A percentile compares a stretch with the other conserved stretches of the same genome.
Evolutionary conservation across 192 early-diverging fungal genomes (phyloP).

Genomic region (Backusella australiensis): DNA sequence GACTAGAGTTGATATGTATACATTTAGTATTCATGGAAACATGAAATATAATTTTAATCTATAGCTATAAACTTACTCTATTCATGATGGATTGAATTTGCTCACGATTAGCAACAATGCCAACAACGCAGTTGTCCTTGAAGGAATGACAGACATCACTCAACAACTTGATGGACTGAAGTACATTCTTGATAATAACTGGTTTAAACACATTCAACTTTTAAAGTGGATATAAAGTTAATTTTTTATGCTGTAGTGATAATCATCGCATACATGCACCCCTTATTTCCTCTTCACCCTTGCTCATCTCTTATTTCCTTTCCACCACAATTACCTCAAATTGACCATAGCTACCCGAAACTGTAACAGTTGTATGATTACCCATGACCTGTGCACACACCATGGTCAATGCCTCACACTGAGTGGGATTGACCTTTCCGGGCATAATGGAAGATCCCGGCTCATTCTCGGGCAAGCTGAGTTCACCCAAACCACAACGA

Average conservation of each 20-base stretch:
- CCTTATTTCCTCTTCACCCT: background rate
- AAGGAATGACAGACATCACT: conserved; percentile 84
- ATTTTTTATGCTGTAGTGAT: too few species aligned
- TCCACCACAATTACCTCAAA: conserved; percentile 68
- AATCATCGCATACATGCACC: too few species aligned
- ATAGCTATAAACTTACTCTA: conserved; percentile 46
- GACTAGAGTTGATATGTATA: conserved; percentile 28
- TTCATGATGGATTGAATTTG: conserved; percentile 81
- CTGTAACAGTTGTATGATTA: conserved; percentile 89
- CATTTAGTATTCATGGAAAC: background rate
- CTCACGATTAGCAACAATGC: conserved; percentile 87
- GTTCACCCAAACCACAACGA: conserved; percentile 96
- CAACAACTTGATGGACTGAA: conserved; percentile 87
- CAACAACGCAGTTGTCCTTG: conserved; percentile 90
- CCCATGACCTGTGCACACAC: conserved; percentile 98
- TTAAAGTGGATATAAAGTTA: background rate
- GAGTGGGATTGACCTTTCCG: conserved; percentile 98
- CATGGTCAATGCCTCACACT: conserved; percentile 99
- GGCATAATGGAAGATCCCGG: conserved; percentile 99
- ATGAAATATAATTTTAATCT: too few species aligned
- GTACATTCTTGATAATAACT: conserved; percentile 94
- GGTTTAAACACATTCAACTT: conserved; percentile 99
- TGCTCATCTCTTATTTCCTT: background rate
- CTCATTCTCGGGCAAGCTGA: conserved; percentile 95
- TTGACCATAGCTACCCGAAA: conserved; percentile 93